Evolutionary conservation across 1,284 basidiomycete species (phyloP).

Genomic region (Trichosporon coremiiforme): DNA sequence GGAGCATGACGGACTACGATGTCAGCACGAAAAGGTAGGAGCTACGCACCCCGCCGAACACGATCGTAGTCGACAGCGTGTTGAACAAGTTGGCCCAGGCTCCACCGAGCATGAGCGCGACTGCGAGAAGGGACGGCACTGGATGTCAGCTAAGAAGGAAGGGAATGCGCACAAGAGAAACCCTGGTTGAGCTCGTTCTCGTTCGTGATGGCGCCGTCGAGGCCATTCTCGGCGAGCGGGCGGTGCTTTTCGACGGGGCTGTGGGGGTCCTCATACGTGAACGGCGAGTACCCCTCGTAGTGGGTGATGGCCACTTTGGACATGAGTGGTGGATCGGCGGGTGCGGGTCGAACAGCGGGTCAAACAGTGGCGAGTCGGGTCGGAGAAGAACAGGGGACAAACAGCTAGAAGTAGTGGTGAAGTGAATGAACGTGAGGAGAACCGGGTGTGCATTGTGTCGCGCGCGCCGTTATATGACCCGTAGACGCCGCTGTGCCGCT

Average conservation of each 20-base stretch:
- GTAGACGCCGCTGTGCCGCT: neutral
- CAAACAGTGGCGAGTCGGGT: too few relatives aligned
- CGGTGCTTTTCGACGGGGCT: neutral
- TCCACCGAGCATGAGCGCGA: constrained; percentile 20
- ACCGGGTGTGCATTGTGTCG: neutral
- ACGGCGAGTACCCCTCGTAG: constrained; percentile 12
- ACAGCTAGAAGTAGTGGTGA: neutral
- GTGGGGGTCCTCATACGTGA: neutral
- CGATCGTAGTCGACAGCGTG: constrained; percentile 3
- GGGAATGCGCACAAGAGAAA: constrained; percentile 9
- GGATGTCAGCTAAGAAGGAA: neutral
- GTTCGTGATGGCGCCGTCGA: constrained; percentile 20
- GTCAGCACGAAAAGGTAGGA: too few relatives aligned
- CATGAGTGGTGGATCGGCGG: neutral
- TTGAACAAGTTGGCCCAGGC: constrained; percentile 21
- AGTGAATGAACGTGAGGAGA: neutral
- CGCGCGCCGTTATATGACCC: neutral
- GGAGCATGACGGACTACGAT: constrained; percentile 6
- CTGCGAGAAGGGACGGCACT: constrained; percentile 20
- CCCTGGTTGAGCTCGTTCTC: constrained; percentile 19
- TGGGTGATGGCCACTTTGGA: neutral
- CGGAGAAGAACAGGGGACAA: neutral
- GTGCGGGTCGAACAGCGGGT: too few relatives aligned
- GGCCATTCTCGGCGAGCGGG: neutral
- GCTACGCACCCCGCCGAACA: constrained; percentile 18